A percentile compares a stretch with the other conserved stretches of the same genome.
Evolutionary conservation across 2,329 filamentous ascomycete species (phyloP).

Genomic region (Paraconiothyrium brasiliense): DNA sequence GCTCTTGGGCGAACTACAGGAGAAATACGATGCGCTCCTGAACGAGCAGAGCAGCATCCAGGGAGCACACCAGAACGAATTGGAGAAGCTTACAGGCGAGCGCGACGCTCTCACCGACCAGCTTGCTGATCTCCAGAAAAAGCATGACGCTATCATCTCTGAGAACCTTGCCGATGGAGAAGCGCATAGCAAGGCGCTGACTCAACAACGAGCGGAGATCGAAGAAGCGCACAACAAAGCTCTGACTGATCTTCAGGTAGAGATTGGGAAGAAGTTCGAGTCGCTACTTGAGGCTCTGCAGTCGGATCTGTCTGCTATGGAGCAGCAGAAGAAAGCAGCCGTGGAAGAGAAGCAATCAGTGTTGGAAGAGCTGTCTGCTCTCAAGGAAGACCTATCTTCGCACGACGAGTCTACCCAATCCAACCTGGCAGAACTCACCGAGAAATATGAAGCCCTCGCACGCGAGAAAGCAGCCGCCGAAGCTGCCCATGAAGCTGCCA

Average conservation of each 20-base stretch:
- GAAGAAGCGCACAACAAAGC: conserved; percentile 39
- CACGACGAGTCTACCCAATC: conserved; percentile 29
- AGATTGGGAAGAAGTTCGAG: conserved; percentile 44
- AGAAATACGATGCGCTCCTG: conserved; percentile 33
- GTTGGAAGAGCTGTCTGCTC: conserved; percentile 35
- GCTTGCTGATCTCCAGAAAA: conserved; percentile 35
- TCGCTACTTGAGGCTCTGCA: conserved; percentile 43
- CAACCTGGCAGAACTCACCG: conserved; percentile 31
- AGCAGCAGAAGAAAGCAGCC: conserved; percentile 38
- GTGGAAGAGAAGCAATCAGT: conserved; percentile 37
- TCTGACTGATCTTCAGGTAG: conserved; percentile 34
- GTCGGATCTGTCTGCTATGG: conserved; percentile 32
- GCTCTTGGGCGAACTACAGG: conserved; percentile 38
- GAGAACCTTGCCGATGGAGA: conserved; percentile 32
- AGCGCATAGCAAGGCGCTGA: conserved; percentile 34
- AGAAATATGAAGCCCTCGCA: conserved; percentile 38
- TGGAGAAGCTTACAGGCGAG: conserved; percentile 30
- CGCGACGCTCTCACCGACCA: conserved; percentile 31
- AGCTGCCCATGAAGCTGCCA: conserved; percentile 39
- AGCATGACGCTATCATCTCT: conserved; percentile 25
- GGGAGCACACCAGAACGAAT: conserved; percentile 28
- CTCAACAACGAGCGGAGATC: conserved; percentile 37
- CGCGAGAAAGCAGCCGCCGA: conserved; percentile 39
- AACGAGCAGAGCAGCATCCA: conserved; percentile 32
- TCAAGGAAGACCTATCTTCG: conserved; percentile 32